phyloP scores from a whole-genome alignment of 352 stramenopile species.

The Lagenidium sp. region DNA sequence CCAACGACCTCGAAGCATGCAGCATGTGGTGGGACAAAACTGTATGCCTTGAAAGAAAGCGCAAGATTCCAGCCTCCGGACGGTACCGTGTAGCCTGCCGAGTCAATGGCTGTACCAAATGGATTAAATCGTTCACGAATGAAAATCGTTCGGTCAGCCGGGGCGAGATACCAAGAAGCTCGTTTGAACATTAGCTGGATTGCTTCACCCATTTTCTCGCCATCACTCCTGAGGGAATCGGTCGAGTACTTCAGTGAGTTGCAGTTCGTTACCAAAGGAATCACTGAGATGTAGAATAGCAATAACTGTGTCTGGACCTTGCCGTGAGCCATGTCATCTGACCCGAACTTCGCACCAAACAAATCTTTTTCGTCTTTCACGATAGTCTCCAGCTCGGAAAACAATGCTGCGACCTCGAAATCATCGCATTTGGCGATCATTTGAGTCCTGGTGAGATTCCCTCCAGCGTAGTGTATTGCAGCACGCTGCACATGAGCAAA shows the following conservation, averaged over 20 bases:
- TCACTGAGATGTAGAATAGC: conserved; percentile 33
- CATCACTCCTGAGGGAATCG: conserved; percentile 23
- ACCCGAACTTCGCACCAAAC: conserved; percentile 22
- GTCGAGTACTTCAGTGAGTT: conserved; percentile 41
- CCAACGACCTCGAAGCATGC: conserved; percentile 17
- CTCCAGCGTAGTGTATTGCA: conserved; percentile 20
- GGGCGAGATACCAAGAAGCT: conserved; percentile 19
- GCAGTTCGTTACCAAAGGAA: conserved; percentile 35
- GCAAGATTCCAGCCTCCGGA: conserved; percentile 10
- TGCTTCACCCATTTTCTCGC: conserved; percentile 14
- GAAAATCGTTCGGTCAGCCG: conserved; percentile 18
- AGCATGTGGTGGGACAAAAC: conserved; percentile 18
- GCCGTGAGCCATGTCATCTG: conserved; percentile 16
- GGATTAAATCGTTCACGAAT: conserved; percentile 23
- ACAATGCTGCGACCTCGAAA: conserved; percentile 25
- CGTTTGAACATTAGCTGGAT: conserved; percentile 13
- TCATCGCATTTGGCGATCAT: conserved; percentile 43
- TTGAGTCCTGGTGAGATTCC: conserved; percentile 22
- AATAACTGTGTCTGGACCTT: conserved; percentile 21
- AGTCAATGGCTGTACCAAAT: conserved; percentile 21
- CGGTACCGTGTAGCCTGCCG: background rate
- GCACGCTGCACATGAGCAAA: conserved; percentile 23
- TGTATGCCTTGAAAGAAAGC: conserved; percentile 30
- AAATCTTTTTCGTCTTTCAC: conserved; percentile 25
- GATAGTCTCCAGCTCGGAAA: conserved; percentile 39